A percentile compares a stretch with the other conserved stretches of the same genome.
phyloP scores from a whole-genome alignment of 139 green algal species.

The Chlorella sp. region DNA sequence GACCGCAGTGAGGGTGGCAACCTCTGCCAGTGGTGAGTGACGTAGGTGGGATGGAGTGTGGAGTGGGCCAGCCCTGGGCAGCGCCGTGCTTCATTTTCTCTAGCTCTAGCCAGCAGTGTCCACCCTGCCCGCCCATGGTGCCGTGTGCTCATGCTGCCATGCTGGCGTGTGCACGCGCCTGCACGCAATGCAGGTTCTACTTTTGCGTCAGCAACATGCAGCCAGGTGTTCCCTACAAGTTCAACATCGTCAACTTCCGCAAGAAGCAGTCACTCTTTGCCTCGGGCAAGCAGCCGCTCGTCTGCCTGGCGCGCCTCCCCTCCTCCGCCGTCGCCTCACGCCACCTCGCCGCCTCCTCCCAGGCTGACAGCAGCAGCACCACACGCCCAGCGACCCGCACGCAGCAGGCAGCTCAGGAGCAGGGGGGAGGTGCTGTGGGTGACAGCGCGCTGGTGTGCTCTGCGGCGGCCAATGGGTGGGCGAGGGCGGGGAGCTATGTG shows the following conservation, averaged over 20 bases:
- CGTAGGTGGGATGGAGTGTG: background rate
- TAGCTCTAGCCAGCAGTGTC: too few species aligned
- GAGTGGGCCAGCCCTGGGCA: background rate
- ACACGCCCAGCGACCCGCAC: background rate
- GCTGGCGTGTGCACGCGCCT: background rate
- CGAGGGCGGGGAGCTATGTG: slow-evolving; percentile 19
- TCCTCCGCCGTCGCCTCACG: too few species aligned
- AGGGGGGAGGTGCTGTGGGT: background rate
- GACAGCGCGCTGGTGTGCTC: background rate
- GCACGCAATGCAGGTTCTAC: slow-evolving; percentile 49
- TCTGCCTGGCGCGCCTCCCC: slow-evolving; percentile 13
- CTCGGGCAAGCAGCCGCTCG: slow-evolving; percentile 35
- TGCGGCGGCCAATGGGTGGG: slow-evolving; percentile 8
- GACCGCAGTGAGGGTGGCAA: slow-evolving; percentile 36
- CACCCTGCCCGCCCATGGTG: too few species aligned
- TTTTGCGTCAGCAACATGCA: slow-evolving; percentile 31
- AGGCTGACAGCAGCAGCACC: slow-evolving; percentile 1
- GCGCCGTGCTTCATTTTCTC: too few species aligned
- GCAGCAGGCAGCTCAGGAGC: background rate
- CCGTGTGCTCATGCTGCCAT: too few species aligned
- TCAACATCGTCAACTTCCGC: slow-evolving; percentile 59
- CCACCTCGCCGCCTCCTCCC: background rate
- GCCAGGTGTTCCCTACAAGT: slow-evolving; percentile 40
- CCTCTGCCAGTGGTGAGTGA: slow-evolving; percentile 24
- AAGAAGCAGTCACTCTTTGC: slow-evolving; percentile 39